phyloP scores from a whole-genome alignment of 306 rosid species.

The Rosa lucieae region DNA sequence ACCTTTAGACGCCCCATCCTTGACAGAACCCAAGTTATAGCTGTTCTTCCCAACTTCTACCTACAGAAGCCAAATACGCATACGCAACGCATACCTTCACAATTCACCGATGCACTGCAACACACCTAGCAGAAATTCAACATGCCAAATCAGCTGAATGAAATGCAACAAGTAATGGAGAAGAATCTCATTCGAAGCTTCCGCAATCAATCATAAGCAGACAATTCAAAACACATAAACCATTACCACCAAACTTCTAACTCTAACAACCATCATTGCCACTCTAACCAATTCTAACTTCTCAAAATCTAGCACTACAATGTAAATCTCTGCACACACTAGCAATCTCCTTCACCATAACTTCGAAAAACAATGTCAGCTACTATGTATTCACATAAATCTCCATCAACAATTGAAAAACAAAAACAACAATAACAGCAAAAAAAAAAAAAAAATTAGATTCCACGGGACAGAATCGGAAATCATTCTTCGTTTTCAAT shows the following conservation, averaged over 20 bases:
- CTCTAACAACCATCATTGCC: not conserved
- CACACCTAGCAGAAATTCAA: slow-evolving; percentile 1
- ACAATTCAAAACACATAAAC: not conserved
- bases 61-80: not conserved
- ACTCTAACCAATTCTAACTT: not conserved
- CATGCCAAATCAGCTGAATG: slow-evolving; percentile 8
- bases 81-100: slow-evolving; percentile 18
- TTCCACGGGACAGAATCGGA: not conserved
- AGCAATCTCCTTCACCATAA: not conserved
- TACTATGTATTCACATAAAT: not conserved
- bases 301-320: not conserved
- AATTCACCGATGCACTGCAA: not conserved
- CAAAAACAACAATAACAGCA: no score
- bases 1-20: slow-evolving; percentile 74
- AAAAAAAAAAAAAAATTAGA: not conserved
- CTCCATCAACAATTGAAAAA: not conserved
- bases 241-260: not conserved
- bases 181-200: not conserved
- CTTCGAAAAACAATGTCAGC: not conserved
- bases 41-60: slow-evolving; percentile 10
- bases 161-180: not conserved
- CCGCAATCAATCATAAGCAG: not conserved
- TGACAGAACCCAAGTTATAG: slow-evolving; percentile 23
- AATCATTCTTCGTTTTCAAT: not conserved
- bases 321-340: not conserved